Percentiles rank a stretch among this genome's conserved stretches.
Conservation (phyloP, 345 rosid species). For the Salix suchowensis region DNA sequence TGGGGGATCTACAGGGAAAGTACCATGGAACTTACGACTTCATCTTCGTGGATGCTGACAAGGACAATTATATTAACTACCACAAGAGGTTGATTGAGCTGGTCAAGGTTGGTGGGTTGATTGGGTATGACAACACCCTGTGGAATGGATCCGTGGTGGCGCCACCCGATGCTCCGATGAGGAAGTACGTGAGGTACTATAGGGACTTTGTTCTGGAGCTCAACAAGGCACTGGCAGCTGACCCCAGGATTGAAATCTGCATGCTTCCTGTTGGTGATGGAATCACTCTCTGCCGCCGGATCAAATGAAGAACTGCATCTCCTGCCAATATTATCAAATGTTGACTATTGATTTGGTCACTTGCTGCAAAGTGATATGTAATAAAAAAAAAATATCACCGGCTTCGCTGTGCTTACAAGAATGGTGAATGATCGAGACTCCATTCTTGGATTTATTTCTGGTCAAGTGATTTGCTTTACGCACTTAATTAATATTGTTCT, state of each 20-base stretch:
- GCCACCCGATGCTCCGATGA: constrained; percentile 72
- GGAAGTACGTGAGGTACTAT: constrained; percentile 84
- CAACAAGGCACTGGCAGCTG: constrained; percentile 92
- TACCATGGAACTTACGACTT: constrained; percentile 74
- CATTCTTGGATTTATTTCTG: neutral
- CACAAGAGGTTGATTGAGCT: constrained; percentile 78
- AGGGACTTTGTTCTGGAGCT: constrained; percentile 90
- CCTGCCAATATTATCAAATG: neutral
- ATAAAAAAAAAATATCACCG: too few relatives aligned
- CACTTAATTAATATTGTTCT: neutral
- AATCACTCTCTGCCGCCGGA: constrained; percentile 90
- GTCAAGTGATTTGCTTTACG: neutral
- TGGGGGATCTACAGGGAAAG: constrained; percentile 46
- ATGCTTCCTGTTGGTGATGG: constrained; percentile 98
- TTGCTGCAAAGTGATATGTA: neutral
- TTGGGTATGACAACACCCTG: constrained; percentile 95
- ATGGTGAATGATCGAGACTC: neutral
- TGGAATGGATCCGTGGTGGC: constrained; percentile 96
- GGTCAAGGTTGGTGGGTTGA: constrained; percentile 81
- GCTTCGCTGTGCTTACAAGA: neutral
- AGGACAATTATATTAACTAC: constrained; percentile 90
- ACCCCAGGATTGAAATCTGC: constrained; percentile 94
- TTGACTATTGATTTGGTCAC: neutral
- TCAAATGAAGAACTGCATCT: constrained; percentile 23
- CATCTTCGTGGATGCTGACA: constrained; percentile 96